These are phyloP conservation scores for Pichia thaimueangensis DNA, from an alignment of 805 yeast genomes.

Conservation along the genomic window DNA sequence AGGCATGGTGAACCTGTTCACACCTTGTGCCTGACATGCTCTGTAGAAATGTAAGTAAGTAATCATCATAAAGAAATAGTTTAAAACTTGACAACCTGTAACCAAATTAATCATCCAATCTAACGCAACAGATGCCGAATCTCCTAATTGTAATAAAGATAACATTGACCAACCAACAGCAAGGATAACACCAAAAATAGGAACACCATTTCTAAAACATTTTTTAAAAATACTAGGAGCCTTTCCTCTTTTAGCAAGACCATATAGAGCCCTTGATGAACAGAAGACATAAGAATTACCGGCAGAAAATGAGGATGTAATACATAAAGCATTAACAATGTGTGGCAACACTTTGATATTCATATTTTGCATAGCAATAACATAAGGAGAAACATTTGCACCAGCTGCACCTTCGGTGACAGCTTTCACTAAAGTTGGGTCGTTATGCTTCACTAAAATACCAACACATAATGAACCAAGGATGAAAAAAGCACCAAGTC, in stretches of 20 bases:
- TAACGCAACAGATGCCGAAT: slow-evolving; percentile 24
- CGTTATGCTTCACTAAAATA: slow-evolving; percentile 64
- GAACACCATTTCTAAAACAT: slow-evolving; percentile 56
- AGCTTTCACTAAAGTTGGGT: slow-evolving; percentile 52
- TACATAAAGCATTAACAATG: slow-evolving; percentile 70
- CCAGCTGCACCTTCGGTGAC: slow-evolving; percentile 60
- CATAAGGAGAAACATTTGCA: slow-evolving; percentile 76
- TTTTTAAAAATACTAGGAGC: slow-evolving; percentile 63
- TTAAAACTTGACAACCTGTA: slow-evolving; percentile 27
- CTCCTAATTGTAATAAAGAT: slow-evolving; percentile 32
- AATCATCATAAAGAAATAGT: slow-evolving; percentile 31
- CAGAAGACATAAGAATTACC: slow-evolving; percentile 78
- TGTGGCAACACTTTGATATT: slow-evolving; percentile 64
- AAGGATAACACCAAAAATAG: slow-evolving; percentile 34
- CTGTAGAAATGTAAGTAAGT: slow-evolving; percentile 59
- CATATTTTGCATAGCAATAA: slow-evolving; percentile 71
- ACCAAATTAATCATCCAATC: slow-evolving; percentile 29
- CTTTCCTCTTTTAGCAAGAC: slow-evolving; percentile 62
- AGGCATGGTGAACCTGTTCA: slow-evolving; percentile 38
- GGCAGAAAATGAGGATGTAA: slow-evolving; percentile 73
- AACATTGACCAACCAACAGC: slow-evolving; percentile 26
- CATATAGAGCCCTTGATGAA: slow-evolving; percentile 61
- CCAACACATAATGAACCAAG: slow-evolving; percentile 78
- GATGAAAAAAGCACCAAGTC: slow-evolving; percentile 61
- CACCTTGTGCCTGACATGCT: slow-evolving; percentile 52